Evolutionary conservation across 2,329 filamentous ascomycete genomes (phyloP).

Genomic region (Fusarium palustre): DNA sequence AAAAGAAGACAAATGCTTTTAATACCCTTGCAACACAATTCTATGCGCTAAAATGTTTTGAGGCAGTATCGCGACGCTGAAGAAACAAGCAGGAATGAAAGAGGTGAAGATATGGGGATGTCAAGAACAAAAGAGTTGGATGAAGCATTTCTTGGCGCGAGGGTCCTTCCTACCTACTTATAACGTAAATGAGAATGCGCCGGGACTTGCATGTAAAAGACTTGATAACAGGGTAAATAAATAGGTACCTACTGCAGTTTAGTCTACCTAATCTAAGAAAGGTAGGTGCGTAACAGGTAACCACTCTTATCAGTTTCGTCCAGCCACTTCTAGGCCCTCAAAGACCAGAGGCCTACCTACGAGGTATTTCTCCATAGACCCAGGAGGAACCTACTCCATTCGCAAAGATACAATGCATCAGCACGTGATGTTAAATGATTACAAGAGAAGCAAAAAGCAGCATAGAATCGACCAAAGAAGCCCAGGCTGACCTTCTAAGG

Average conservation of each 20-base stretch:
- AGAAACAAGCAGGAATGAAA: not conserved
- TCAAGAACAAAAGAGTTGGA: not conserved
- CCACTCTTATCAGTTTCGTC: not conserved
- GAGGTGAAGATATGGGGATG: not conserved
- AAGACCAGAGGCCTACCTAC: not conserved
- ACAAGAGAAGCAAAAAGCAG: not conserved
- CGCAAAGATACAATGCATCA: not conserved
- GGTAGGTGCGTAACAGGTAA: slow-evolving; percentile 11
- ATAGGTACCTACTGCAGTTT: too few species aligned
- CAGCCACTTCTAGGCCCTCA: slow-evolving; percentile 2
- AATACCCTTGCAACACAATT: rapidly evolving
- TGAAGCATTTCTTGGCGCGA: not conserved
- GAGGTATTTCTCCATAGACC: not conserved
- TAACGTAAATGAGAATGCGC: not conserved
- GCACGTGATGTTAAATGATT: not conserved
- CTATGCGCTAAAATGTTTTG: not conserved
- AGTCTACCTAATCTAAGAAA: slow-evolving; percentile 8
- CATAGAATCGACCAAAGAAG: not conserved
- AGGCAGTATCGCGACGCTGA: not conserved
- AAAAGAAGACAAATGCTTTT: too few species aligned
- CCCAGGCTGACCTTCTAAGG: not conserved
- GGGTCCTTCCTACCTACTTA: not conserved
- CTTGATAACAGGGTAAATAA: not conserved
- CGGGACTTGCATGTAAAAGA: not conserved
- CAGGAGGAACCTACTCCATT: not conserved